Conservation (phyloP, 1,139 yeast genomes). For the Hemisphaericaspora xylofermentans region DNA sequence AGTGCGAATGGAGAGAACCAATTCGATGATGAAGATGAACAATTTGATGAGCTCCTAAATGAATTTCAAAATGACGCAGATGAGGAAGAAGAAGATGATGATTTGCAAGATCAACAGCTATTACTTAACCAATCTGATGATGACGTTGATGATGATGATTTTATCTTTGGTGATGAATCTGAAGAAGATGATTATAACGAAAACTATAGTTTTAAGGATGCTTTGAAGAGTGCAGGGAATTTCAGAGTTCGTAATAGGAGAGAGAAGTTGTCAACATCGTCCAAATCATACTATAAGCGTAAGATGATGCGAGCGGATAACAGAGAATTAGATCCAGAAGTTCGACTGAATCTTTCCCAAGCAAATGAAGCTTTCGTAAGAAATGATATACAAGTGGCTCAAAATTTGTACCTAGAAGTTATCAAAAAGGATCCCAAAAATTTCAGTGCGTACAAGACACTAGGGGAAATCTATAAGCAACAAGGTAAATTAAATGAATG, state of each 20-base stretch:
- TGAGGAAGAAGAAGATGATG: conserved; percentile 11
- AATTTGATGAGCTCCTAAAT: conserved; percentile 15
- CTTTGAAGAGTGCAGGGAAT: conserved; percentile 61
- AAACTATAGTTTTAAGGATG: conserved; percentile 54
- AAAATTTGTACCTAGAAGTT: conserved; percentile 66
- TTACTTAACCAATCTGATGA: conserved; percentile 9
- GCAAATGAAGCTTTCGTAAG: conserved; percentile 82
- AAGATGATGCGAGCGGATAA: conserved; percentile 38
- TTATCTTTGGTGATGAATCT: conserved; percentile 7
- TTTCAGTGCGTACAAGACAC: conserved; percentile 77
- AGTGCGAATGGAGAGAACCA: background rate
- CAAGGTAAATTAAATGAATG: conserved; percentile 70
- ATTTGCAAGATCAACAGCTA: conserved; percentile 11
- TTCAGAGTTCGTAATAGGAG: conserved; percentile 51
- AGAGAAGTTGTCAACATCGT: conserved; percentile 28
- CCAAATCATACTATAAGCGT: conserved; percentile 32
- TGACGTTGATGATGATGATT: conserved; percentile 10
- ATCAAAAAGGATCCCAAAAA: conserved; percentile 75
- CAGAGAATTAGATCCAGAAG: conserved; percentile 67
- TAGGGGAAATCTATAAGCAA: conserved; percentile 79
- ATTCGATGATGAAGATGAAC: conserved; percentile 10
- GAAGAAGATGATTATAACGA: conserved; percentile 41
- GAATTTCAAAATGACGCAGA: conserved; percentile 14
- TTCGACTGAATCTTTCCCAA: conserved; percentile 58
- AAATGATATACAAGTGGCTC: conserved; percentile 65